Base-by-base conservation (phyloP, 2,329 filamentous ascomycete genomes). In the Juglanconis sp. region DNA sequence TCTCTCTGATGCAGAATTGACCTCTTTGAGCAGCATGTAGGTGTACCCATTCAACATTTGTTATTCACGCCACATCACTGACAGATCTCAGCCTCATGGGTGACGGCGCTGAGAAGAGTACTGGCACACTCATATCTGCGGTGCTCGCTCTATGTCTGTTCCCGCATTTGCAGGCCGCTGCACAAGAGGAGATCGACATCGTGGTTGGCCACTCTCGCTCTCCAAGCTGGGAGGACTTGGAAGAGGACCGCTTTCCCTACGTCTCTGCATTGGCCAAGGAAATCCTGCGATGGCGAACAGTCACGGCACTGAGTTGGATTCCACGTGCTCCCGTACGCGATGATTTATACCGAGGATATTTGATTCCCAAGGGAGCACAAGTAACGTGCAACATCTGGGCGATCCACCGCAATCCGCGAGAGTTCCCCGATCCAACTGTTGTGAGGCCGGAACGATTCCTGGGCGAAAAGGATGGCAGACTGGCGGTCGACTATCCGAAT, bases 201-300 rank as follows among this genome's bases (percentile, higher is more conserved):
- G 57, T 59, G n/a, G 50, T 59, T 4, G 57, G 57, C 15, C 32
- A 36, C 1, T 13, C 38, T 31, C 40, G 13, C 11, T 54, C 57
- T 4, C 57, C 57, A 5, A 54, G 42, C 15, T 59, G 57, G 57
- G 57, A 42, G 10, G 57, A 59, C n/a, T 17, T 59, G 5, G 57
- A 53, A 8, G 35, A 7, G 2, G 42, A 42, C 2, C 51, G 50
- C 8, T n/a, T 59, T 4, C 50, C 57, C 3, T 59, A 59, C 13
- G 46, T 53, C 5, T 34, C 36, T 31, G 50, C 57, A 1, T 17
- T 59, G 1, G 57, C 57, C 17, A 35, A 42, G 9, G 56, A 58
- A 34, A 58, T 58, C 10, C 13, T 58, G 2, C 56, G 56, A 10
- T 58, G 56, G 56, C 49, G 49, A 38, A 42, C 56, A 3, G 56